A percentile compares a stretch with the other conserved stretches of the same genome.
Evolutionary conservation across 192 early-diverging fungal species (phyloP).

Genomic region (Spinellus fusiger): DNA sequence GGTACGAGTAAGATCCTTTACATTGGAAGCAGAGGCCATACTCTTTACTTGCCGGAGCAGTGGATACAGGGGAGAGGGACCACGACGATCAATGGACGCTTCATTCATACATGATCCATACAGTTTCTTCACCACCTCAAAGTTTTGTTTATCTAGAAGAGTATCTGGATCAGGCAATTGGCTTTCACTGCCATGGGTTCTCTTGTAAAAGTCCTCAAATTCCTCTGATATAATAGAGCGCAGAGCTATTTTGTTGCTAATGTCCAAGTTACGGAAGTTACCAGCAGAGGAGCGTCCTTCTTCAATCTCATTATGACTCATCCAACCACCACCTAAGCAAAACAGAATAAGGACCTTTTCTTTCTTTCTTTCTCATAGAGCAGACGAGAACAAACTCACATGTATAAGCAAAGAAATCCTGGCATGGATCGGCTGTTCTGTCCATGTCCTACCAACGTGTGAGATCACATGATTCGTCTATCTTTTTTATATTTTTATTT

Average conservation of each 20-base stretch:
- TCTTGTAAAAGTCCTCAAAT: slow-evolving; percentile 24
- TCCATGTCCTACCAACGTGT: slow-evolving; percentile 40
- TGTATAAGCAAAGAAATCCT: slow-evolving; percentile 61
- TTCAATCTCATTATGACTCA: slow-evolving; percentile 50
- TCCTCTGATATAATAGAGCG: slow-evolving; percentile 40
- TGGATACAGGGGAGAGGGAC: slow-evolving; percentile 39
- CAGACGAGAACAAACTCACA: slow-evolving; percentile 38
- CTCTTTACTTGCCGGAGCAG: slow-evolving; percentile 34
- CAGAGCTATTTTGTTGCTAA: slow-evolving; percentile 34
- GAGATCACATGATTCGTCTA: background rate
- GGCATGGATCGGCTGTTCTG: slow-evolving; percentile 51
- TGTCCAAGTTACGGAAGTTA: slow-evolving; percentile 8
- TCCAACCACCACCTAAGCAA: slow-evolving; percentile 51
- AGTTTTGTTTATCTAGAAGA: slow-evolving; percentile 47
- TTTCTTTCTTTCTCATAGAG: background rate
- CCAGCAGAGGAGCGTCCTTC: slow-evolving; percentile 47
- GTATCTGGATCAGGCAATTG: slow-evolving; percentile 37
- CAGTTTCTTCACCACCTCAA: slow-evolving; percentile 51
- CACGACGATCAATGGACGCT: slow-evolving; percentile 31
- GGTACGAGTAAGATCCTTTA: background rate
- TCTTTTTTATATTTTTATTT: background rate
- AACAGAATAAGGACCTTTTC: background rate
- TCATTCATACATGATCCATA: slow-evolving; percentile 58
- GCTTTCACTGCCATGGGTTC: slow-evolving; percentile 21
- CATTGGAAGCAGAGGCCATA: slow-evolving; percentile 16